A percentile compares a stretch with the other conserved stretches of the same genome.
Conservation (phyloP, 257 asterid species). For the Rehmannia glutinosa region DNA sequence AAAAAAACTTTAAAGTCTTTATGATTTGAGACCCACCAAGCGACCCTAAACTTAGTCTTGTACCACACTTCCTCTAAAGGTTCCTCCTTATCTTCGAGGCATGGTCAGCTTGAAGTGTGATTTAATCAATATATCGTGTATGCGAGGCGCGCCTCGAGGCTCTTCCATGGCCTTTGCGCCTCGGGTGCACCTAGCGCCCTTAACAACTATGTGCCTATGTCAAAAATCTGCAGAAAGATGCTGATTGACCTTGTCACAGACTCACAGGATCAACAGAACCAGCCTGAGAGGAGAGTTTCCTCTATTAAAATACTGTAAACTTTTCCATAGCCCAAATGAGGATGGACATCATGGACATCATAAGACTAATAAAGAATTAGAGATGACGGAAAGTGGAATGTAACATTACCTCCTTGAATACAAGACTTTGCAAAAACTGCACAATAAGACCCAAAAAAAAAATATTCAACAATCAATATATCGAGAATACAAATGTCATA, state of each 20-base stretch:
- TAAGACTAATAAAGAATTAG: constrained; percentile 6
- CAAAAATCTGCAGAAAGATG: constrained; percentile 92
- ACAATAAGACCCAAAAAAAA: constrained; percentile 21
- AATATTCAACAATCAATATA: constrained; percentile 21
- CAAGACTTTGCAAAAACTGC: constrained; percentile 98
- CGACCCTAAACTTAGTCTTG: too few relatives aligned
- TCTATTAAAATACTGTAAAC: constrained; percentile 16
- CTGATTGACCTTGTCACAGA: constrained; percentile 86
- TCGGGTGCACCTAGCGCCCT: too few relatives aligned
- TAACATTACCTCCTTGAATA: constrained; percentile 83
- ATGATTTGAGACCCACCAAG: too few relatives aligned
- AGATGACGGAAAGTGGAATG: constrained; percentile 7
- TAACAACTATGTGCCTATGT: too few relatives aligned
- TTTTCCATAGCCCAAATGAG: neutral
- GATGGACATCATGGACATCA: constrained; percentile 11
- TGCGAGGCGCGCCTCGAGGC: too few relatives aligned
- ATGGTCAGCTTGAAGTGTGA: too few relatives aligned
- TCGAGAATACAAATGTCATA: neutral
- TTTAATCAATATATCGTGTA: too few relatives aligned
- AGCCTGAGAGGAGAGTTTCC: constrained; percentile 50
- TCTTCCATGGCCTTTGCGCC: too few relatives aligned
- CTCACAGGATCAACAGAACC: constrained; percentile 98
- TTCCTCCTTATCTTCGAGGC: too few relatives aligned
- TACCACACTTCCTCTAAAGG: too few relatives aligned
- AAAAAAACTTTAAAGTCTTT: too few relatives aligned